Evolutionary conservation across 305 asterid genomes (phyloP).

Genomic region (Solanum hybrid): DNA sequence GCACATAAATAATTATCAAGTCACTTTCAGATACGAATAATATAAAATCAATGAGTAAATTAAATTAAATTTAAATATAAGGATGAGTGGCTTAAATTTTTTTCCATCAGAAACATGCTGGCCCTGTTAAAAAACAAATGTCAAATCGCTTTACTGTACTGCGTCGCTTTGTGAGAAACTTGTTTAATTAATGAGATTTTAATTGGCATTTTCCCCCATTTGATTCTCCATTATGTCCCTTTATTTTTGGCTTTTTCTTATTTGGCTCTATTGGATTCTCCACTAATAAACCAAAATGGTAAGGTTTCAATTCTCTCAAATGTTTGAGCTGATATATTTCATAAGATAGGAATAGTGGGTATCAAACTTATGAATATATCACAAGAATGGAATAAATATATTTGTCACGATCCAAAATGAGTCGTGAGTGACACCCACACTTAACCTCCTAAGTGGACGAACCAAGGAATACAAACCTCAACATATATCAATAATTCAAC

Average conservation of each 20-base stretch:
- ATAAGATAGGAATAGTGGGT: neutral
- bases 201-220: neutral
- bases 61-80: neutral
- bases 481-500: too few relatives aligned
- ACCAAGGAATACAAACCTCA: too few relatives aligned
- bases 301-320: neutral
- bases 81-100: neutral
- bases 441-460: too few relatives aligned
- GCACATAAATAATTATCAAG: neutral
- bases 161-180: neutral
- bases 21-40: neutral
- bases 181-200: neutral
- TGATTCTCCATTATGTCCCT: neutral
- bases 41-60: neutral
- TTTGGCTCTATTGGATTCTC: neutral
- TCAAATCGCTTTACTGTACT: neutral
- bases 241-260: neutral
- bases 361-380: neutral
- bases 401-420: too few relatives aligned
- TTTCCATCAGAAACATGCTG: neutral
- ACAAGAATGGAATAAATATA: neutral
- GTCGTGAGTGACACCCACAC: too few relatives aligned
- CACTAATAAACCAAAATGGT: conserved; percentile 3
- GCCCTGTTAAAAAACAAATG: neutral
- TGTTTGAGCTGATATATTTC: neutral